These are phyloP conservation scores for Trypanosoma avium DNA, from an alignment of 208 protist species.

Conservation along the genomic window DNA sequence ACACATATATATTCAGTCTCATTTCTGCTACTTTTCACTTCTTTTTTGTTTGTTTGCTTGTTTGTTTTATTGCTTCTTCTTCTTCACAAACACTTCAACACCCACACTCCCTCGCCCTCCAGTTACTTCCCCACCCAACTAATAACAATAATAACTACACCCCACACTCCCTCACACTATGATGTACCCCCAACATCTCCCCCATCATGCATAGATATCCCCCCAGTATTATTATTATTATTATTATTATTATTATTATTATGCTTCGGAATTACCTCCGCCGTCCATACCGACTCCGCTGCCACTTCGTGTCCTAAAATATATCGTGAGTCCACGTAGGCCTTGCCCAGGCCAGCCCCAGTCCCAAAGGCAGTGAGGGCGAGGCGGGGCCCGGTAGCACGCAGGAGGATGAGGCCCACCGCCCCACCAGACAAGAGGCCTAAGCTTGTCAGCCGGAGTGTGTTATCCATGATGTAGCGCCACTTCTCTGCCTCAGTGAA, in stretches of 20 bases:
- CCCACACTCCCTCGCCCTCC: too few relatives aligned
- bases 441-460: slow-evolving; percentile 70
- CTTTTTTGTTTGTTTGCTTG: not conserved
- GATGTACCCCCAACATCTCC: too few relatives aligned
- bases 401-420: slow-evolving; percentile 64
- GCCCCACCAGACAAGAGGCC: slow-evolving; percentile 69
- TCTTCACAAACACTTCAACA: too few relatives aligned
- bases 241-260: not conserved
- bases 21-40: too few relatives aligned
- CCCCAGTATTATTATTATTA: not conserved
- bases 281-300: slow-evolving; percentile 65
- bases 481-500: slow-evolving; percentile 82
- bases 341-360: slow-evolving; percentile 79
- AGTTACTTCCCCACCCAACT: too few relatives aligned
- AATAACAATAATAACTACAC: too few relatives aligned
- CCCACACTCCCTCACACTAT: too few relatives aligned
- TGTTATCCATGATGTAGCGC: slow-evolving; percentile 77
- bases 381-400: slow-evolving; percentile 50
- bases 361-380: slow-evolving; percentile 64
- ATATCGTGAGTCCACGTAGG: slow-evolving; percentile 86
- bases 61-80: too few relatives aligned
- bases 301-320: slow-evolving; percentile 79
- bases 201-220: too few relatives aligned
- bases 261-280: slow-evolving; percentile 41
- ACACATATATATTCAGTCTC: not conserved